Base-by-base conservation (phyloP, 2,329 filamentous ascomycete genomes). In the Dryadomyces quercus-mongolicae region DNA sequence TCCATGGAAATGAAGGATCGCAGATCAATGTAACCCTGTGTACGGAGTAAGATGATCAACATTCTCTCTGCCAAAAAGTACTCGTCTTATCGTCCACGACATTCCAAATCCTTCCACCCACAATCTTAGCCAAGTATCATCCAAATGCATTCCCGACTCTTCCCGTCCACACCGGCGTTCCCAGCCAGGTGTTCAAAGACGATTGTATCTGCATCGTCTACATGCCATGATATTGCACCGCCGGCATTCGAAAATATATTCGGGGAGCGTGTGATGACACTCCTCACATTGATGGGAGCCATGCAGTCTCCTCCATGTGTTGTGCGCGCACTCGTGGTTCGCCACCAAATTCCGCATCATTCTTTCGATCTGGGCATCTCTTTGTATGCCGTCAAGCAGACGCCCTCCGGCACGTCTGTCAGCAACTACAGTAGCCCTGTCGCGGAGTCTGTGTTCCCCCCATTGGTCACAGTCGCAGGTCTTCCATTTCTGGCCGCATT, bases 191-290 rank as follows among this genome's bases (percentile, higher is more conserved):
- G n/a, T n/a, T 40, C 36, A 55, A 9, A 56, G 22, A 5, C 55
- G 55, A 55, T 79, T 74, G 46, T 58, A 68, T 34, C 69, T 62
- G 54, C 76, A 80, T 3, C 68, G 61, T n/a, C 68, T 64, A 53
- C 76, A 80, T 21, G 68, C 72, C 60, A 67, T 63, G 3, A 75
- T 61, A 4, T 62, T 62, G 55, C 77, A 81, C 50, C 70, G 65
- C 0, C 44, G 49, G 56, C 77, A 78, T 54, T 76, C 69, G 31
- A 68, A 74, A 13, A 80, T 75, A 57, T 65, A 80, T 0, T 57
- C 0, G 0, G 62, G 66, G 47, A 78, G 62, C 2, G 31, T 13
- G n/a, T 72, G 47, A 8, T 59, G 56, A 57, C 75, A 80, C 55
- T 73, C 67, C 46, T 74, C 69, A 49, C 75, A 78, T 0, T n/a